Evolutionary conservation across 495 filamentous ascomycete species (phyloP), one percentile per base, ranked within the genome.

Genomic region (Aspergillus funiculosus): DNA sequence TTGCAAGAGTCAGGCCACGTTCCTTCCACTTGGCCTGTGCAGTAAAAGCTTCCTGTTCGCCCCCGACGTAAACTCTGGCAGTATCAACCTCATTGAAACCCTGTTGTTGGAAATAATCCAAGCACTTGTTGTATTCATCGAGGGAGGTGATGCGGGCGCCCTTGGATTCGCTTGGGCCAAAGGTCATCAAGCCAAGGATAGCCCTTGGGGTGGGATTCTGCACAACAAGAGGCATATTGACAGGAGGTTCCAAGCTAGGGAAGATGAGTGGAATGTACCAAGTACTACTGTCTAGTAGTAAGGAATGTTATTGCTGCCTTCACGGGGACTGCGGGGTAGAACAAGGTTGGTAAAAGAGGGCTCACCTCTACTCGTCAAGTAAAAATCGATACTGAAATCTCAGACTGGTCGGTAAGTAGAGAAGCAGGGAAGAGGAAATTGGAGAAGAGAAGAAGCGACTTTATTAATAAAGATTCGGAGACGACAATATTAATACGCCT

Each of bases 1-100:
- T 95, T 8, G 91, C 91, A 19, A 95, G 56, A 2, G 79, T 87
- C 49, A 97, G 64, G 1, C 90, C 89, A 31, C 85, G 76, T 34
- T 90, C 81, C 58, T 87, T 82, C 87, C 86, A 96, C 9, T 76
- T 71, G 0, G 86, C 82, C 46, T 85, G 72, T 11, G 76, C 69
- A 0, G 87, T 94, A 57, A 84, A 95, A 10, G 79, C 82, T 63
- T 97, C 91, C 56, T 96, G 90, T 38, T 79, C 65, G 26, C 85
- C 79, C 17, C 64, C 79, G 19, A 86, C 63, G 57, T 96, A 97
- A 25, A 77, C 54, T 1, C 88, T 78, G 5, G 87, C 87, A 20
- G 86, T 89, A 59, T 92, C 87, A 30, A 90, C 64, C 58, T 92
- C 86, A 49, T 81, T 80, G 63, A 89, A 89, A 2, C 85, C 84